Conservation (phyloP, 306 rosid genomes). For the Echinosophora koreensis region DNA sequence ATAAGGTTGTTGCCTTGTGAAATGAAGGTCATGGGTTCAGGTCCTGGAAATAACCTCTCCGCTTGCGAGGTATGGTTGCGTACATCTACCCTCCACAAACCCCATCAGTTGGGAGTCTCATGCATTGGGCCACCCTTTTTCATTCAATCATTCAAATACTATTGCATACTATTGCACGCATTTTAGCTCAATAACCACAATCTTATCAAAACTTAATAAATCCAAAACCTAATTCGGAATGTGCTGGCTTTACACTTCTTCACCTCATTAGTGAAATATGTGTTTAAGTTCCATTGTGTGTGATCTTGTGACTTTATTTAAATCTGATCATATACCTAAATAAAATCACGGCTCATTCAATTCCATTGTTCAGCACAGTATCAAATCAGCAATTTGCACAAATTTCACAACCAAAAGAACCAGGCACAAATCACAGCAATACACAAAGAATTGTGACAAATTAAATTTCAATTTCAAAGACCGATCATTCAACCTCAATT, state of each 20-base stretch:
- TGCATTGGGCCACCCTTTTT: too few relatives aligned
- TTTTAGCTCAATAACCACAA: not conserved
- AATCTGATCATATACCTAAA: not conserved
- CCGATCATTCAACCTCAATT: not conserved
- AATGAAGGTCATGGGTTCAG: too few relatives aligned
- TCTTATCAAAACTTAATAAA: not conserved
- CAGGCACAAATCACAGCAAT: not conserved
- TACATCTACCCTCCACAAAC: too few relatives aligned
- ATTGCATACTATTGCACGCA: too few relatives aligned
- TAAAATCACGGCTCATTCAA: not conserved
- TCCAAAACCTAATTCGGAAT: not conserved
- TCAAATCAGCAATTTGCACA: not conserved
- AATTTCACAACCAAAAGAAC: constrained; percentile 8
- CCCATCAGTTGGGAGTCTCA: too few relatives aligned
- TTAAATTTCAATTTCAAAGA: not conserved
- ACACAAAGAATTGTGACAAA: not conserved
- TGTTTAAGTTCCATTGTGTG: not conserved
- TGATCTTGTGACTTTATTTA: not conserved
- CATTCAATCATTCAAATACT: too few relatives aligned
- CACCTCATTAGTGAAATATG: not conserved
- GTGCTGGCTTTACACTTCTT: not conserved
- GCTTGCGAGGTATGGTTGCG: too few relatives aligned
- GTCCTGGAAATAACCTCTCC: too few relatives aligned
- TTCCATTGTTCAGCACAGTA: not conserved
- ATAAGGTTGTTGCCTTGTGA: too few relatives aligned